phyloP scores from a whole-genome alignment of 331 rosid genomes.

The Erythrophleum ivorense region DNA sequence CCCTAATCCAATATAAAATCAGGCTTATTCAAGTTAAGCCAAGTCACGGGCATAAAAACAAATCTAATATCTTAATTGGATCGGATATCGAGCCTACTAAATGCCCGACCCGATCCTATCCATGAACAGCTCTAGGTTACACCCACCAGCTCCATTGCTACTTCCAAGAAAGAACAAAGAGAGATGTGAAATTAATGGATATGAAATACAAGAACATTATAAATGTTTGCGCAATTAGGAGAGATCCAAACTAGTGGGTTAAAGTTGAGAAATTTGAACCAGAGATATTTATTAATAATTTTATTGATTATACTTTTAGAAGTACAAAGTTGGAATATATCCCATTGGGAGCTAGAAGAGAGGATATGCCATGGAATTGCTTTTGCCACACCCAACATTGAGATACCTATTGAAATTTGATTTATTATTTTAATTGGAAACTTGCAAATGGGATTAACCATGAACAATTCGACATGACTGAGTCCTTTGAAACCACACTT shows the following conservation, averaged over 20 bases:
- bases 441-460: not conserved
- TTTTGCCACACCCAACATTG: constrained; percentile 5
- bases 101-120: too few relatives aligned
- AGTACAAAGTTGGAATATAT: constrained; percentile 6
- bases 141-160: constrained; percentile 38
- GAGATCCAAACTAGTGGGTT: constrained; percentile 5
- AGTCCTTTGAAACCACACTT: not conserved
- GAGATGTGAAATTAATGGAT: constrained; percentile 30
- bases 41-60: too few relatives aligned
- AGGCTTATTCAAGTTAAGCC: too few relatives aligned
- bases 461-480: not conserved
- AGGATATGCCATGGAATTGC: constrained; percentile 27
- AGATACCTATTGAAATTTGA: constrained; percentile 1
- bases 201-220: constrained; percentile 1
- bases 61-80: too few relatives aligned
- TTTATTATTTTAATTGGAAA: constrained; percentile 12
- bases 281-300: not conserved
- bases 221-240: not conserved
- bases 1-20: too few relatives aligned
- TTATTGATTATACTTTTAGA: not conserved
- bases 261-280: not conserved
- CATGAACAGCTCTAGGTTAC: not conserved
- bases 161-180: constrained; percentile 39
- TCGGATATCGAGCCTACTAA: too few relatives aligned
- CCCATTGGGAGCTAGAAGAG: not conserved